phyloP scores from a whole-genome alignment of 805 yeast genomes.

The Metschnikowia baotianmanensis region DNA sequence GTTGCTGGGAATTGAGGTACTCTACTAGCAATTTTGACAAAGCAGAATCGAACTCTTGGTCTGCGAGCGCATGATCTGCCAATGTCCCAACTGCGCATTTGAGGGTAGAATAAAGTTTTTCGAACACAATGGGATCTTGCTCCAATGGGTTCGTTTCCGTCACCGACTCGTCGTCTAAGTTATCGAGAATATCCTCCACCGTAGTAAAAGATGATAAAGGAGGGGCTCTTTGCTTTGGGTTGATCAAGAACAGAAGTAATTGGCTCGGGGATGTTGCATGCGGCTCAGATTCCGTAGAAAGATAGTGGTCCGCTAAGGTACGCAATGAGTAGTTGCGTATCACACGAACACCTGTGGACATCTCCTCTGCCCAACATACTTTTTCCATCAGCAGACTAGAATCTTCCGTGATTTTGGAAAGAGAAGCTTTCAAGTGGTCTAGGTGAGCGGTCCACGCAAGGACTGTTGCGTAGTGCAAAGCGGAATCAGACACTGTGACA shows the following conservation, averaged over 20 bases:
- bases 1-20: conserved; percentile 9
- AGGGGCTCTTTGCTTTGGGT: background rate
- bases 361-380: conserved; percentile 21
- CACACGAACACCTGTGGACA: conserved; percentile 18
- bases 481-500: conserved; percentile 1
- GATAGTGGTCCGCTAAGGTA: conserved; percentile 15
- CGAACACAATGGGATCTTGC: conserved; percentile 17
- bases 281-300: background rate
- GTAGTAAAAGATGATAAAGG: background rate
- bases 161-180: conserved; percentile 15
- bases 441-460: conserved; percentile 26
- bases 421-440: conserved; percentile 13
- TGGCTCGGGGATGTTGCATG: background rate
- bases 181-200: conserved; percentile 10
- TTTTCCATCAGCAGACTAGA: conserved; percentile 20
- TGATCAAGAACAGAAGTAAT: background rate
- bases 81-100: conserved; percentile 9
- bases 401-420: conserved; percentile 10
- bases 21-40: conserved; percentile 8
- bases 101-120: conserved; percentile 20
- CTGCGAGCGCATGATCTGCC: background rate
- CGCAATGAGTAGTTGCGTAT: conserved; percentile 14
- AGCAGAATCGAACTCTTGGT: background rate
- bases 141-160: conserved; percentile 9
- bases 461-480: conserved; percentile 24